Conservation (phyloP, 2,329 filamentous ascomycete genomes). For the Dactylonectria macrodidyma region DNA sequence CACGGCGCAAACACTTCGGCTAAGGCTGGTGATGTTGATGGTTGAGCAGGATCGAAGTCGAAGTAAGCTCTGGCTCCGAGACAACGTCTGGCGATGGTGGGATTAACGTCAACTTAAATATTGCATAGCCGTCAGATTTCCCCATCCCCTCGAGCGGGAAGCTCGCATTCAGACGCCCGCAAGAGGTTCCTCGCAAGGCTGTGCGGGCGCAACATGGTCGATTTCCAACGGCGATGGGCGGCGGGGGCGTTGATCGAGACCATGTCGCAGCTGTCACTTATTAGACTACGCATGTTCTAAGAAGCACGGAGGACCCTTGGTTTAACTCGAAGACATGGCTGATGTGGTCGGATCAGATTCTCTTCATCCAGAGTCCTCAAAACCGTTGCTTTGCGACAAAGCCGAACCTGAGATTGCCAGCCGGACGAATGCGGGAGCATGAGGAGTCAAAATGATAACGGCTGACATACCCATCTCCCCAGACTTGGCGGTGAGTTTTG, state of each 20-base stretch:
- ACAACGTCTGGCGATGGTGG: conserved; percentile 16
- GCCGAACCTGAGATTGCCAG: conserved; percentile 6
- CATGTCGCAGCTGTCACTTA: conserved; percentile 18
- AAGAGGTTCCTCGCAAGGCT: conserved; percentile 43
- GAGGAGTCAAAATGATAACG: conserved; percentile 21
- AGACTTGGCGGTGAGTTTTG: neutral
- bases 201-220: conserved; percentile 48
- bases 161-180: conserved; percentile 51
- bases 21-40: neutral
- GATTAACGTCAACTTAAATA: conserved; percentile 47
- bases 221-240: conserved; percentile 32
- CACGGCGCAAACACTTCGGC: neutral
- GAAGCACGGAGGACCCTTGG: conserved; percentile 12
- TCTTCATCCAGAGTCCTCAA: neutral
- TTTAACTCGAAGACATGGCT: conserved; percentile 7
- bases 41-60: conserved; percentile 19
- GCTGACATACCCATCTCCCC: neutral
- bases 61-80: conserved; percentile 34
- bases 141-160: conserved; percentile 41
- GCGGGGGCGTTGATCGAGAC: conserved; percentile 26
- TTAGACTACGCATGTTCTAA: conserved; percentile 20
- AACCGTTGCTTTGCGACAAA: neutral
- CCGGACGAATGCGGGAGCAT: conserved; percentile 15
- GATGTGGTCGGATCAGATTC: neutral
- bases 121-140: conserved; percentile 35